A percentile compares a stretch with the other conserved stretches of the same genome.
Conservation (phyloP, 148 eudicot genomes). For the Pharnaceum exiguum region DNA sequence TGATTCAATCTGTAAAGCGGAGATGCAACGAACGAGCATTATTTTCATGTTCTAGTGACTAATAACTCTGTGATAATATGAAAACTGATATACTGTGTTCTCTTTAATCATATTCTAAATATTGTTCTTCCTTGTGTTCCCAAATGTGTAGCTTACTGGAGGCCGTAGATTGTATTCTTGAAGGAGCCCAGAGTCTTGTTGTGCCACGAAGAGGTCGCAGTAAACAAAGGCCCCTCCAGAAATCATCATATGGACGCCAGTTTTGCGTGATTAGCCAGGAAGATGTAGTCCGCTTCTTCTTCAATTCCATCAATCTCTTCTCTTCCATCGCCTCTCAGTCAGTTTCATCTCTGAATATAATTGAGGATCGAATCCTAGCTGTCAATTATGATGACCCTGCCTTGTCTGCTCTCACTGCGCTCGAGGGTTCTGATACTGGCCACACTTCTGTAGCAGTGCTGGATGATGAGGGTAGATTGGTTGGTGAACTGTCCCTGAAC, state of each 20-base stretch:
- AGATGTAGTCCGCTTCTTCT: constrained; percentile 75
- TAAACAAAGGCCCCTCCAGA: constrained; percentile 36
- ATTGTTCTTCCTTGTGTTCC: constrained; percentile 10
- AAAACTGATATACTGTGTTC: too few species aligned
- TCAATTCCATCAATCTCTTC: constrained; percentile 71
- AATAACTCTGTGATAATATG: too few species aligned
- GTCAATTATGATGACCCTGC: constrained; percentile 51
- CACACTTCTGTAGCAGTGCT: constrained; percentile 66
- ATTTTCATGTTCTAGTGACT: too few species aligned
- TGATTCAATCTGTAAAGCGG: too few species aligned
- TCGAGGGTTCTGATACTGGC: constrained; percentile 27
- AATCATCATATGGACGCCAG: constrained; percentile 25
- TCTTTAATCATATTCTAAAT: constrained; percentile 1
- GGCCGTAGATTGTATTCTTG: constrained; percentile 79
- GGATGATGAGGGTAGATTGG: constrained; percentile 50
- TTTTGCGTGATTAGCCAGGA: constrained; percentile 79
- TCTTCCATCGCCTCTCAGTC: constrained; percentile 55
- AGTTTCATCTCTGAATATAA: constrained; percentile 54
- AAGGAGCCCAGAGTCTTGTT: constrained; percentile 73
- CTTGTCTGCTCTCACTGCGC: constrained; percentile 35
- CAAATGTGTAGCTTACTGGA: constrained; percentile 49
- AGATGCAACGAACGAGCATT: too few species aligned
- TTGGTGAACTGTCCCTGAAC: constrained; percentile 75
- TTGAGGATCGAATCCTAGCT: constrained; percentile 38
- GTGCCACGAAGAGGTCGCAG: constrained; percentile 43